Base-by-base conservation (phyloP, 768 basidiomycete species). In the Gloeophyllum trabeum region DNA sequence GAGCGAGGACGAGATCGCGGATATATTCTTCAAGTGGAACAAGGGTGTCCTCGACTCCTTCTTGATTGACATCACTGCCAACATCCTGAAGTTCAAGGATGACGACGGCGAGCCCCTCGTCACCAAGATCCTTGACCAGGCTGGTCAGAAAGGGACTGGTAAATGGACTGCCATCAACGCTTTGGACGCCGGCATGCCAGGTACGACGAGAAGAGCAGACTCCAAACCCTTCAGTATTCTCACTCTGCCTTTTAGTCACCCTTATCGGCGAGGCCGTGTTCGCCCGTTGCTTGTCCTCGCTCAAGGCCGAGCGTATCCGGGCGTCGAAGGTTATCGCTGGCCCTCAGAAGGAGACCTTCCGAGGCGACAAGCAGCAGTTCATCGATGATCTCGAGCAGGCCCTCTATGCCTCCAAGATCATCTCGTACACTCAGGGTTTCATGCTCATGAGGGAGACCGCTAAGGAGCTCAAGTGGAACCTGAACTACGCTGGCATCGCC, bases 131-230 rank as follows among this genome's bases (percentile, higher is more conserved):
- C 75, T 96, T 51, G 96, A 99, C 64, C 61, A 85, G 56, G 96
- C 96, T 46, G 94, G 94, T 28, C 96, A 99, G 64, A 99, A 99
- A 68, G 96, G 96, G 58, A 99, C 96, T 48, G 92, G 96, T 45
- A 99, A 99, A 67, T 99, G 96, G 96, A 99, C 96, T 43, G 96
- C 96, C 44, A 86, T 97, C 55, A 82, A 82, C 52, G 96, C 96
- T 46, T 79, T 99, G 51, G 96, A 99, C 42, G 82, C 88, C 50
- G 92, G 88, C 54, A 82, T 75, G 46, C 73, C 87, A 35, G 89
- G 88, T 86, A 48, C 46, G 77, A n/a, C n/a, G n/a, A n/a, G n/a
- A n/a, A n/a, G n/a, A n/a, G n/a, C n/a, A n/a, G n/a, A n/a, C n/a
- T n/a, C n/a, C n/a, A n/a, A n/a, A n/a, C n/a, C n/a, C n/a, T n/a